phyloP scores from a whole-genome alignment of 2,329 filamentous ascomycete genomes.

The Colletotrichum simmondsii region DNA sequence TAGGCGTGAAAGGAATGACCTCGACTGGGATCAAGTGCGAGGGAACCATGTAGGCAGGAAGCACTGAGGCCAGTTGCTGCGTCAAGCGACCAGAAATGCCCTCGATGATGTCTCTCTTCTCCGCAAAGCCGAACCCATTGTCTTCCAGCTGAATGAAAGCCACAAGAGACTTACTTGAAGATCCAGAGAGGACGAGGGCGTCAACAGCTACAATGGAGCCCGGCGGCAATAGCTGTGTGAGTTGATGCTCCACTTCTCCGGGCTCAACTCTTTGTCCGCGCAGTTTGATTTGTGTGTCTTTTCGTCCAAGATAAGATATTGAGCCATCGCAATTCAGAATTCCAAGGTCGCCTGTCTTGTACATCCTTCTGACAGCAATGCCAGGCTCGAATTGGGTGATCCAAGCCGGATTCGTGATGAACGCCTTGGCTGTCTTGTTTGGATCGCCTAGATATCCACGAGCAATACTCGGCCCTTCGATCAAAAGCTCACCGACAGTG shows the following conservation, averaged over 20 bases:
- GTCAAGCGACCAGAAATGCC: neutral
- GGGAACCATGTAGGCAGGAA: slow-evolving; percentile 40
- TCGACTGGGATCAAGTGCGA: slow-evolving; percentile 29
- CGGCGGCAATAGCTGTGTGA: slow-evolving; percentile 14
- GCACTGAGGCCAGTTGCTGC: neutral
- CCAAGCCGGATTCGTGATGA: slow-evolving; percentile 21
- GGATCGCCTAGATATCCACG: slow-evolving; percentile 33
- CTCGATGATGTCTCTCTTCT: neutral
- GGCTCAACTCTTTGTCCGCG: slow-evolving; percentile 47
- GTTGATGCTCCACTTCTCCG: slow-evolving; percentile 43
- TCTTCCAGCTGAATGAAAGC: slow-evolving; percentile 18
- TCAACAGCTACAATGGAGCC: slow-evolving; percentile 14
- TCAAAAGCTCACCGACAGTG: slow-evolving; percentile 40
- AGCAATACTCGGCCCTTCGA: slow-evolving; percentile 41
- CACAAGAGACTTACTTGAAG: slow-evolving; percentile 7
- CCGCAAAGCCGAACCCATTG: neutral
- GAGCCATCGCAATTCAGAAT: slow-evolving; percentile 15
- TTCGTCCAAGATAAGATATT: slow-evolving; percentile 37
- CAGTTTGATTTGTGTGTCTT: slow-evolving; percentile 46
- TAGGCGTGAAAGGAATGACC: slow-evolving; percentile 30
- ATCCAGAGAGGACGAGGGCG: neutral
- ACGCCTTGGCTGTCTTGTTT: neutral
- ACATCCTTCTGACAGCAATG: neutral
- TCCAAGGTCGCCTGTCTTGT: slow-evolving; percentile 34
- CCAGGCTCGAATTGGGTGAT: neutral